These are phyloP conservation scores for Xylaria castorea DNA, from an alignment of 495 filamentous ascomycete species.

Conservation along the genomic window DNA sequence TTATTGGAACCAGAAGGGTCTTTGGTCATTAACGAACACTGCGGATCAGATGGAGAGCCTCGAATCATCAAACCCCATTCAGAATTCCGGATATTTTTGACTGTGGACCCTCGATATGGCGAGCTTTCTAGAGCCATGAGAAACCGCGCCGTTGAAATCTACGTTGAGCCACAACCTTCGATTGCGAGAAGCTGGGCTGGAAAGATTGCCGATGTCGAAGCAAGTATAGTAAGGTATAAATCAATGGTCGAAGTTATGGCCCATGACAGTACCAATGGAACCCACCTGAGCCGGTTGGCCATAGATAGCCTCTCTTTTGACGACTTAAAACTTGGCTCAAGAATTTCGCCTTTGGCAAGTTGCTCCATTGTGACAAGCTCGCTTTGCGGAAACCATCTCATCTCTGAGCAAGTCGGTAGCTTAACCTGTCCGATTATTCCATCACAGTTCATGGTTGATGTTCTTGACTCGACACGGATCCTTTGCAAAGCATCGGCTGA, in stretches of 20 bases:
- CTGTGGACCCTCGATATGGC: constrained; percentile 90
- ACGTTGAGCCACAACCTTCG: constrained; percentile 57
- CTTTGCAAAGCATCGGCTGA: constrained; percentile 20
- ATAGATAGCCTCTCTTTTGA: constrained; percentile 46
- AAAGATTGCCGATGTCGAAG: constrained; percentile 49
- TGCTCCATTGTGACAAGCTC: constrained; percentile 15
- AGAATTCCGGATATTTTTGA: constrained; percentile 90
- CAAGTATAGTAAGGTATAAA: constrained; percentile 49
- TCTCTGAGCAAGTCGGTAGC: constrained; percentile 1
- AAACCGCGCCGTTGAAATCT: constrained; percentile 92
- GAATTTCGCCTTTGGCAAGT: constrained; percentile 32
- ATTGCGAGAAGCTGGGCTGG: constrained; percentile 30
- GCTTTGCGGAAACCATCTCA: constrained; percentile 4
- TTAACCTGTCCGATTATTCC: constrained; percentile 19
- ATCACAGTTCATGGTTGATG: constrained; percentile 24
- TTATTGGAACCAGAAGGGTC: constrained; percentile 88
- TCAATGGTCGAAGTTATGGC: constrained; percentile 29
- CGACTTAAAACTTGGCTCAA: constrained; percentile 44
- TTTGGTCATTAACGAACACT: constrained; percentile 91
- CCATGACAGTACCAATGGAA: constrained; percentile 27
- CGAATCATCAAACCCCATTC: constrained; percentile 81
- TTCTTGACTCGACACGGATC: constrained; percentile 30
- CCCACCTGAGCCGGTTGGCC: constrained; percentile 34
- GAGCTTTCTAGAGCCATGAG: constrained; percentile 97
- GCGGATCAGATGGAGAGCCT: constrained; percentile 79